Evolutionary conservation across 371 early-diverging fungal species (phyloP).

Genomic region (Actinomortierella ambigua): DNA sequence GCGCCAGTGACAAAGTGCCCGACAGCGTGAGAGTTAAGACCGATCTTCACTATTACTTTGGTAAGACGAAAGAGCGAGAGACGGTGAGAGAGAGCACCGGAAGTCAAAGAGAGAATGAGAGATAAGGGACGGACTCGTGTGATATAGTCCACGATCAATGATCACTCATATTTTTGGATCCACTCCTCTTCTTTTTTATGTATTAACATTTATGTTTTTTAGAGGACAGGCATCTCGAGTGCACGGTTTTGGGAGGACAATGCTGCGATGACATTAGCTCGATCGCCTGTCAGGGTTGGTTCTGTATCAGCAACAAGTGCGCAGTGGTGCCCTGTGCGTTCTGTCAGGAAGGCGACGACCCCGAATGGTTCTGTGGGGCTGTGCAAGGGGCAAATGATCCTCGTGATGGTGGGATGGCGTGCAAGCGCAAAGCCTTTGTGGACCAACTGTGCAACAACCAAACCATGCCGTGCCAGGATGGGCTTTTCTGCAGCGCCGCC

Average conservation of each 20-base stretch:
- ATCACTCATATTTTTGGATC: too few relatives aligned
- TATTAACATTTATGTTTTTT: not conserved
- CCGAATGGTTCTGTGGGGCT: conserved; percentile 40
- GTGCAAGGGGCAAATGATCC: conserved; percentile 39
- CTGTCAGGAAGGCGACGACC: conserved; percentile 19
- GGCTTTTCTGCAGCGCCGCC: conserved; percentile 11
- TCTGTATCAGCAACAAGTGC: conserved; percentile 23
- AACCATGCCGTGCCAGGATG: conserved; percentile 34
- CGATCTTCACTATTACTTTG: conserved; percentile 29
- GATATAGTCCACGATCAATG: too few relatives aligned
- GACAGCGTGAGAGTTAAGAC: conserved; percentile 5
- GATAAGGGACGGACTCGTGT: not conserved
- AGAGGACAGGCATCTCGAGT: conserved; percentile 6
- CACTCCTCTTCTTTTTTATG: not conserved
- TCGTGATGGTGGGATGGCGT: conserved; percentile 21
- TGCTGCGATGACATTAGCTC: conserved; percentile 29
- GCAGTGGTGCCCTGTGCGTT: conserved; percentile 22
- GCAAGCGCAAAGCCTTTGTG: conserved; percentile 22
- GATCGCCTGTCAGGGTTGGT: conserved; percentile 45
- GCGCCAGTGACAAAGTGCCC: conserved; percentile 21
- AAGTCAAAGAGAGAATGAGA: not conserved
- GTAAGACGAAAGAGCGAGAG: conserved; percentile 13
- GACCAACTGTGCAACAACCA: conserved; percentile 25
- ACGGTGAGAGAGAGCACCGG: not conserved
- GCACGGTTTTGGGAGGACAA: conserved; percentile 28